Evolutionary conservation across 129 eudicot genomes (phyloP), one percentile per base, ranked within the genome.

Genomic region (Lactuca saligna): DNA sequence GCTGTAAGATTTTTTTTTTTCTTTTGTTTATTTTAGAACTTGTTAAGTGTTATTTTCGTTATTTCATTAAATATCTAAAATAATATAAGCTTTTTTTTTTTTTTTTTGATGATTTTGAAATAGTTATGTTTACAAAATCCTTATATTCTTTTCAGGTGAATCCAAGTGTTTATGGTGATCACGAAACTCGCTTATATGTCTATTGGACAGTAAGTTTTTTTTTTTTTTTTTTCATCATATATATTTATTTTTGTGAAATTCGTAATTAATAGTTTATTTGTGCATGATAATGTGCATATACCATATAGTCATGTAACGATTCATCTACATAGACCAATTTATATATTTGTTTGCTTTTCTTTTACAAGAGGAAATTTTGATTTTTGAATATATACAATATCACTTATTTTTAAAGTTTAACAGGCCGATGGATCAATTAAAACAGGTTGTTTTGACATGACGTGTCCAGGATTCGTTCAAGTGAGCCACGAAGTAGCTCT

Each of bases 401-500:
- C 7, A 39, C 44, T 39, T 39, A 39, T 39, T 69, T 57, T 8
- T 42, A 42, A 57, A 32, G 58, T 70, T 73, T 9, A 48, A 50
- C 29, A 90, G 97, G 86, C 67, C 7, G 97, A 88, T 82, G 87
- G 75, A 44, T 81, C 88, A 2, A 65, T 51, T 55, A 78, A 66
- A 71, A 91, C 97, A 9, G 96, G 97, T 8, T 91, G 97, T 57
- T 91, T 81, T 76, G 96, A 91, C 71, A 79, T 87, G 2, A 81
- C 84, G 12, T 91, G 97, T 65, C 93, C 96, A 17, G 97, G 97
- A 37, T 91, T 91, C 69, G 86, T 91, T 39, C 97, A 91, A 85
- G 86, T 87, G n/a, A 83, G 72, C 85, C 57, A 73, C 16, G 81
- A 88, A 65, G 71, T 87, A 54, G 97, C 96, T 12, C 88, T 88